Evolutionary conservation across 805 yeast genomes (phyloP).

Genomic region (Zygotorulaspora danielsina): DNA sequence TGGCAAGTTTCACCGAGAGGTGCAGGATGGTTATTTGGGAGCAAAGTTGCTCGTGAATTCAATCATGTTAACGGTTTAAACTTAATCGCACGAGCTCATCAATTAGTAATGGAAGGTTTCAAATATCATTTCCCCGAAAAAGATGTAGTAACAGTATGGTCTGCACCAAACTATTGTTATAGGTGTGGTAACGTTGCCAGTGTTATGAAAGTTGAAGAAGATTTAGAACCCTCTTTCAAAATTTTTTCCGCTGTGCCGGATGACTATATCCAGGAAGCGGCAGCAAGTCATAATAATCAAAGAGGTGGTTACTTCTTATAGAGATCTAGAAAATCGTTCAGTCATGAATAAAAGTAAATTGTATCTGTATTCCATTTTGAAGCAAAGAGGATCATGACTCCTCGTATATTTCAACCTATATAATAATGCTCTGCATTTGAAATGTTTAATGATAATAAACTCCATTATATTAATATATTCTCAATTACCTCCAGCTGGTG

Average conservation of each 20-base stretch:
- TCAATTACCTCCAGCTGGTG: no score
- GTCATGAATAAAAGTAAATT: slow-evolving; percentile 1
- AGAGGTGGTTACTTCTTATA: slow-evolving; percentile 37
- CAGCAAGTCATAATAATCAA: slow-evolving; percentile 28
- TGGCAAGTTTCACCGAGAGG: slow-evolving; percentile 99
- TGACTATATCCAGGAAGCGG: slow-evolving; percentile 43
- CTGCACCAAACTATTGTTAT: slow-evolving; percentile 95
- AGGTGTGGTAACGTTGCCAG: slow-evolving; percentile 98
- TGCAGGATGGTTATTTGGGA: slow-evolving; percentile 97
- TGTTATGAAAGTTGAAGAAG: slow-evolving; percentile 92
- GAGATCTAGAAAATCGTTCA: slow-evolving; percentile 2
- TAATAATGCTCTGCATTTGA: slow-evolving; percentile 5
- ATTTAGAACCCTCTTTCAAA: slow-evolving; percentile 81
- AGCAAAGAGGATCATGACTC: background rate
- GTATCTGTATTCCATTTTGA: slow-evolving; percentile 3
- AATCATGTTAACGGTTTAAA: slow-evolving; percentile 88
- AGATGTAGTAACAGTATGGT: slow-evolving; percentile 97
- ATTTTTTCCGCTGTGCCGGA: slow-evolving; percentile 95
- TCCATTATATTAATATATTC: slow-evolving; percentile 2
- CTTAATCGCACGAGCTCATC: slow-evolving; percentile 94
- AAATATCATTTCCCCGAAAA: slow-evolving; percentile 93
- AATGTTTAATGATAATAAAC: slow-evolving; percentile 6
- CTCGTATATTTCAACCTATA: slow-evolving; percentile 3
- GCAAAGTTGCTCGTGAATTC: slow-evolving; percentile 90
- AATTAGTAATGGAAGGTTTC: slow-evolving; percentile 97